Conservation (phyloP, 148 eudicot species). For the Limonium bicolor region DNA sequence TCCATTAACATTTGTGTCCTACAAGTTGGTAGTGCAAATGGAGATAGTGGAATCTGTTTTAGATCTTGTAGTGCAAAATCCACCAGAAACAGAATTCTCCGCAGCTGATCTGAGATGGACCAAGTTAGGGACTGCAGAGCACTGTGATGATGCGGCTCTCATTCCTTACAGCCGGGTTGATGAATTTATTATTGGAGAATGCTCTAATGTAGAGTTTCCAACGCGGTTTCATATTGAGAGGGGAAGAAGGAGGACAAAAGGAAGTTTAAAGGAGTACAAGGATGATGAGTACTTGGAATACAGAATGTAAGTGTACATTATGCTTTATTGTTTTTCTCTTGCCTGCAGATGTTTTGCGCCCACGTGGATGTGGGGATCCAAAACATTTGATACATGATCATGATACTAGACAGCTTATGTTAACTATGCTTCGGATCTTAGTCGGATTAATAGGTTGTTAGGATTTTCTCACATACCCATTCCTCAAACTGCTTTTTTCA, state of each 20-base stretch:
- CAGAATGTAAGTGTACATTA: slow-evolving; percentile 45
- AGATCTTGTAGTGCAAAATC: slow-evolving; percentile 60
- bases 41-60: slow-evolving; percentile 53
- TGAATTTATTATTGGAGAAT: slow-evolving; percentile 81
- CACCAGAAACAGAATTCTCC: slow-evolving; percentile 57
- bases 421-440: no score
- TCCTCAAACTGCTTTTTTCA: not conserved
- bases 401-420: no score
- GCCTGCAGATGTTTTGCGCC: no score
- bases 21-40: no score
- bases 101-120: slow-evolving; percentile 68
- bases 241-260: slow-evolving; percentile 63
- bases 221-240: slow-evolving; percentile 92
- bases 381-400: no score
- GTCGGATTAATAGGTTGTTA: no score
- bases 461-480: no score
- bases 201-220: slow-evolving; percentile 70
- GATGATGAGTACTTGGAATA: slow-evolving; percentile 83
- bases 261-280: slow-evolving; percentile 65
- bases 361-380: no score
- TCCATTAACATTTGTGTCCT: no score
- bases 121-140: slow-evolving; percentile 62
- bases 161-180: slow-evolving; percentile 80
- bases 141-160: slow-evolving; percentile 69
- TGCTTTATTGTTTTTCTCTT: no score